Conservation (phyloP, 306 rosid genomes). For the Senna tora region DNA sequence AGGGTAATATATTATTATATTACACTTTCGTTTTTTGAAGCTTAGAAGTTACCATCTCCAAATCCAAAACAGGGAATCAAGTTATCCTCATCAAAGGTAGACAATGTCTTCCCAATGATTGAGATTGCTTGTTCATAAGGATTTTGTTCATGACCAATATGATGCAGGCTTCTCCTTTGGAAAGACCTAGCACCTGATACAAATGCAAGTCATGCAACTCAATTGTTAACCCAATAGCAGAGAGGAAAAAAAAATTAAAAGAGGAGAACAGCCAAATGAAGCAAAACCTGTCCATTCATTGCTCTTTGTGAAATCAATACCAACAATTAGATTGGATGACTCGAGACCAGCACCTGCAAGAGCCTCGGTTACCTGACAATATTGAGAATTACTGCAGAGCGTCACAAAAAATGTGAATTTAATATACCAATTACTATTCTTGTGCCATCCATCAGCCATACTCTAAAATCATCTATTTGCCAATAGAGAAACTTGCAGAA, state of each 20-base stretch:
- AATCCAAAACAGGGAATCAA: conserved; percentile 93
- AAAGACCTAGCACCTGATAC: conserved; percentile 76
- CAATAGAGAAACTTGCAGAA: conserved; percentile 24
- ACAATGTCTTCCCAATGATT: conserved; percentile 86
- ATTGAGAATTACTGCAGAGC: conserved; percentile 29
- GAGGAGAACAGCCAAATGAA: conserved; percentile 28
- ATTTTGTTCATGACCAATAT: conserved; percentile 77
- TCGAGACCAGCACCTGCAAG: conserved; percentile 82
- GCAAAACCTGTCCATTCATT: conserved; percentile 98
- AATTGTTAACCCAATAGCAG: conserved; percentile 19
- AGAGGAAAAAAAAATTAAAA: conserved; percentile 14
- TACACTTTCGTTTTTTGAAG: conserved; percentile 2
- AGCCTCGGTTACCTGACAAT: conserved; percentile 83
- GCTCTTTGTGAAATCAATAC: conserved; percentile 98
- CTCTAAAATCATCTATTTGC: conserved; percentile 12
- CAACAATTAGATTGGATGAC: conserved; percentile 94
- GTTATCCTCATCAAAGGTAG: conserved; percentile 93
- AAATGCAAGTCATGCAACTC: conserved; percentile 38
- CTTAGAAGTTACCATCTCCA: conserved; percentile 72
- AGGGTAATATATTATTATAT: background rate
- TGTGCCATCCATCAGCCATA: conserved; percentile 9
- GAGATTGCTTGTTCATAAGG: conserved; percentile 96
- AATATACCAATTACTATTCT: conserved; percentile 7
- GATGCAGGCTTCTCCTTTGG: conserved; percentile 88
- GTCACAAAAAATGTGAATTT: conserved; percentile 14